These are phyloP conservation scores for Ophiostoma sp. DNA, from an alignment of 2,329 filamentous ascomycete species.

Conservation along the genomic window DNA sequence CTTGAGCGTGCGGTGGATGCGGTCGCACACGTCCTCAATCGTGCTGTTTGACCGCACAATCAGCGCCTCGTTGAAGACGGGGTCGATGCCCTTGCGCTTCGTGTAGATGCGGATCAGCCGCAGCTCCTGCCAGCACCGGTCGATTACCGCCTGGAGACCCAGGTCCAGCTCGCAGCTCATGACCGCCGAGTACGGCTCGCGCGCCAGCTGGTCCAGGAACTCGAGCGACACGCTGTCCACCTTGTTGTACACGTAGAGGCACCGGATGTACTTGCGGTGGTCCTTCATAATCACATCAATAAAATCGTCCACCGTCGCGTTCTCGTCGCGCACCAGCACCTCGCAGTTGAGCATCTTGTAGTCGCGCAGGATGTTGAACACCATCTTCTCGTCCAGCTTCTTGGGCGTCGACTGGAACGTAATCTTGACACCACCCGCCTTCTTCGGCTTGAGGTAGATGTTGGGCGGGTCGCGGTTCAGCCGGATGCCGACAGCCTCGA, in stretches of 20 bases:
- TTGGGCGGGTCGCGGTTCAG: constrained; percentile 93
- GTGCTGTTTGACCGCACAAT: constrained; percentile 85
- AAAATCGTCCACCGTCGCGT: constrained; percentile 93
- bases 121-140: constrained; percentile 91
- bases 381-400: constrained; percentile 91
- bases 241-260: constrained; percentile 99
- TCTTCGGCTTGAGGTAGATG: constrained; percentile 94
- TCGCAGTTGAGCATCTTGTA: constrained; percentile 99
- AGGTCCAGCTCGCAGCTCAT: constrained; percentile 97
- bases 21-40: constrained; percentile 95
- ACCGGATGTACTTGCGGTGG: constrained; percentile 92
- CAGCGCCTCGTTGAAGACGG: constrained; percentile 82
- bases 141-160: constrained; percentile 87
- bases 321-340: constrained; percentile 88
- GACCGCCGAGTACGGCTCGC: constrained; percentile 88
- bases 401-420: constrained; percentile 89
- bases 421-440: constrained; percentile 97
- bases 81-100: constrained; percentile 88
- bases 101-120: constrained; percentile 89
- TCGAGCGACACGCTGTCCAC: constrained; percentile 92
- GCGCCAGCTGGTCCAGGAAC: constrained; percentile 84
- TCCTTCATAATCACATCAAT: constrained; percentile 99
- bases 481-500: constrained; percentile 91
- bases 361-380: constrained; percentile 94
- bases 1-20: constrained; percentile 88